phyloP scores from a whole-genome alignment of 768 basidiomycete species.

The Cytidiella melzeri region DNA sequence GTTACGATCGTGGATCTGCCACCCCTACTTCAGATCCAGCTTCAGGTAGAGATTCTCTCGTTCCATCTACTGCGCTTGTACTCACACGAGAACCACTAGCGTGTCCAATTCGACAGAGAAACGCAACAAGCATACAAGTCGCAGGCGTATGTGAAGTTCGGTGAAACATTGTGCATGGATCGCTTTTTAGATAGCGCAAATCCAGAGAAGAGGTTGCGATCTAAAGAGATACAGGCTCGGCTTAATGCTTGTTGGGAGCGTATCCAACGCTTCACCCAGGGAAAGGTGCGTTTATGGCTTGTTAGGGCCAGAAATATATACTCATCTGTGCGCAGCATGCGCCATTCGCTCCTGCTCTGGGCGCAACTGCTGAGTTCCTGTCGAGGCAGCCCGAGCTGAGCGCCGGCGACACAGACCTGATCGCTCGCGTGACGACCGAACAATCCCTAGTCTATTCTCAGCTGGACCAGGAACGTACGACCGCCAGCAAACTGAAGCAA shows the following conservation, averaged over 20 bases:
- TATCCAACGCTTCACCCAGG: constrained; percentile 58
- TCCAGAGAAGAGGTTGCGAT: constrained; percentile 60
- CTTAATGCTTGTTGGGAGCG: constrained; percentile 62
- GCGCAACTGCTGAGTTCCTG: constrained; percentile 53
- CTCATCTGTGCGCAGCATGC: constrained; percentile 40
- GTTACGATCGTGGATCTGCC: constrained; percentile 82
- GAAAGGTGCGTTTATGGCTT: constrained; percentile 47
- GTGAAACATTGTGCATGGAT: constrained; percentile 83
- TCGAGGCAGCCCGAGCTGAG: constrained; percentile 28
- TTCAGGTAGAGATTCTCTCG: constrained; percentile 57
- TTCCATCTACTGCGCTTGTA: constrained; percentile 1
- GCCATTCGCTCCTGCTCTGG: constrained; percentile 51
- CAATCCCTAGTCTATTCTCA: constrained; percentile 45
- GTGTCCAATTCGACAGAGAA: constrained; percentile 92
- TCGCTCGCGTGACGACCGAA: constrained; percentile 48
- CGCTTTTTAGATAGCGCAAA: constrained; percentile 81
- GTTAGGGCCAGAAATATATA: not conserved
- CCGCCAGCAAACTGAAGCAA: constrained; percentile 50
- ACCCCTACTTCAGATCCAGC: constrained; percentile 88
- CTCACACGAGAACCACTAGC: constrained; percentile 34
- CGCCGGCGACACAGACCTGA: constrained; percentile 36
- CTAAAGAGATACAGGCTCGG: constrained; percentile 63
- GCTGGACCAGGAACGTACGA: constrained; percentile 47
- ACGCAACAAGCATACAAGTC: constrained; percentile 92
- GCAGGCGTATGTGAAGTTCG: constrained; percentile 91